Evolutionary conservation across 1,139 yeast species (phyloP).

Genomic region (Yamadazyma sp.): DNA sequence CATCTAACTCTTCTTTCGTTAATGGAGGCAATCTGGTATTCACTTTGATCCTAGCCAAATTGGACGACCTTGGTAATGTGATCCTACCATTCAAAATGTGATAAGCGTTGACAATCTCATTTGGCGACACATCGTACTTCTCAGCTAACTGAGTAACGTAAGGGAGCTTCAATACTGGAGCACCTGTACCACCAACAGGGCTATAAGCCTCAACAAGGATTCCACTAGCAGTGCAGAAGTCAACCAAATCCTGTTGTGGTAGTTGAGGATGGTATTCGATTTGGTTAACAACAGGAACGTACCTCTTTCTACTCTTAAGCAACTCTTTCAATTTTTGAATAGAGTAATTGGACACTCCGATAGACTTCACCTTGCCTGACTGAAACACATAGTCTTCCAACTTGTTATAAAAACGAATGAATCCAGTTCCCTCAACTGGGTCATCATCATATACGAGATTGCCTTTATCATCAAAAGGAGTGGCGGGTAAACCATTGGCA

Average conservation of each 20-base stretch:
- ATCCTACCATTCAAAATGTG: slow-evolving; percentile 36
- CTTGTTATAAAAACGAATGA: slow-evolving; percentile 47
- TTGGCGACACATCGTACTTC: slow-evolving; percentile 32
- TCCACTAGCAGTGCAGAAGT: slow-evolving; percentile 33
- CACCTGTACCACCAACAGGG: slow-evolving; percentile 71
- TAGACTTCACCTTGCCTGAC: slow-evolving; percentile 30
- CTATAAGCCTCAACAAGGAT: slow-evolving; percentile 67
- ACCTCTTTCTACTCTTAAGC: slow-evolving; percentile 25
- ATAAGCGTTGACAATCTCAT: slow-evolving; percentile 39
- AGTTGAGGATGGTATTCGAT: slow-evolving; percentile 50
- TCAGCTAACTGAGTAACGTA: slow-evolving; percentile 38
- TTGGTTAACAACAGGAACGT: slow-evolving; percentile 39
- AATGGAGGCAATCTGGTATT: slow-evolving; percentile 37
- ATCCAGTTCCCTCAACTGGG: slow-evolving; percentile 38
- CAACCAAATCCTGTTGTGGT: slow-evolving; percentile 38
- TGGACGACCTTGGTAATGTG: slow-evolving; percentile 37
- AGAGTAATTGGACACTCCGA: slow-evolving; percentile 47
- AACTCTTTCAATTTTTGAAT: slow-evolving; percentile 36
- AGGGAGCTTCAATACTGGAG: slow-evolving; percentile 37
- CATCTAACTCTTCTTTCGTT: slow-evolving; percentile 40
- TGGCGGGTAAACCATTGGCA: slow-evolving; percentile 36
- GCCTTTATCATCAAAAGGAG: slow-evolving; percentile 42
- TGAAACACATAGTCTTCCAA: slow-evolving; percentile 42
- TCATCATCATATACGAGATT: slow-evolving; percentile 42
- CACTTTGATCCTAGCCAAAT: slow-evolving; percentile 36